phyloP scores from a whole-genome alignment of 306 rosid species.

The Prinsepia uniflora region DNA sequence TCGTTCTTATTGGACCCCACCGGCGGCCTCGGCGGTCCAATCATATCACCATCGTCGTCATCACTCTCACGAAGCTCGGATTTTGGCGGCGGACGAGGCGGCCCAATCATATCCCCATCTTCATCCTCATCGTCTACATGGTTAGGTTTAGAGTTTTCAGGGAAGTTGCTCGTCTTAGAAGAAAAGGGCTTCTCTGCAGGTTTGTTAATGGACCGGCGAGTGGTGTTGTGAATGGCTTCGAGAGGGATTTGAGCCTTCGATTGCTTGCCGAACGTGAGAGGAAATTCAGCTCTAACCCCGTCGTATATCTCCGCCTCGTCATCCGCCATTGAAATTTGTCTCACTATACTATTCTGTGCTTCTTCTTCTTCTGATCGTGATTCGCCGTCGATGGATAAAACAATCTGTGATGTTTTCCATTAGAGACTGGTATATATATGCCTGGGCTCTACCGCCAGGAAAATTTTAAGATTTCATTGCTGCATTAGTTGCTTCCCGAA shows the following conservation, averaged over 20 bases:
- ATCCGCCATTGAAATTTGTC: slow-evolving; percentile 29
- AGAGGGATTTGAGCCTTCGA: slow-evolving; percentile 75
- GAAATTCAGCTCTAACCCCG: slow-evolving; percentile 73
- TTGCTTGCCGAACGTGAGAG: slow-evolving; percentile 82
- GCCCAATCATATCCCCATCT: slow-evolving; percentile 47
- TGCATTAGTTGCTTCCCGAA: neutral
- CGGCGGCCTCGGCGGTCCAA: slow-evolving; percentile 70
- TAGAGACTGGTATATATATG: neutral
- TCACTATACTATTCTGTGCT: neutral
- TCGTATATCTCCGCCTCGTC: slow-evolving; percentile 75
- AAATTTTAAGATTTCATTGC: neutral
- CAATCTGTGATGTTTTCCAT: neutral
- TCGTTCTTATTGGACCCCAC: slow-evolving; percentile 26
- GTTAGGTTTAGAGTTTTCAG: slow-evolving; percentile 36
- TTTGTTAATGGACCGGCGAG: slow-evolving; percentile 48
- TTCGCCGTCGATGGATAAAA: neutral
- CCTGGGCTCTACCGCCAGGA: neutral
- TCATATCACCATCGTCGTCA: slow-evolving; percentile 37
- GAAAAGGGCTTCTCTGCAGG: slow-evolving; percentile 29
- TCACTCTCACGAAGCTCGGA: neutral
- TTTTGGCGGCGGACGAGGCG: slow-evolving; percentile 48
- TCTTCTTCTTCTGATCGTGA: neutral
- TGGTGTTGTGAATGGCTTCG: slow-evolving; percentile 76
- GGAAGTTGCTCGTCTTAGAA: slow-evolving; percentile 26
- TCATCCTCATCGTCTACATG: slow-evolving; percentile 23